These are phyloP conservation scores for Oidium heveae DNA, from an alignment of 2,329 filamentous ascomycete species.

Conservation along the genomic window DNA sequence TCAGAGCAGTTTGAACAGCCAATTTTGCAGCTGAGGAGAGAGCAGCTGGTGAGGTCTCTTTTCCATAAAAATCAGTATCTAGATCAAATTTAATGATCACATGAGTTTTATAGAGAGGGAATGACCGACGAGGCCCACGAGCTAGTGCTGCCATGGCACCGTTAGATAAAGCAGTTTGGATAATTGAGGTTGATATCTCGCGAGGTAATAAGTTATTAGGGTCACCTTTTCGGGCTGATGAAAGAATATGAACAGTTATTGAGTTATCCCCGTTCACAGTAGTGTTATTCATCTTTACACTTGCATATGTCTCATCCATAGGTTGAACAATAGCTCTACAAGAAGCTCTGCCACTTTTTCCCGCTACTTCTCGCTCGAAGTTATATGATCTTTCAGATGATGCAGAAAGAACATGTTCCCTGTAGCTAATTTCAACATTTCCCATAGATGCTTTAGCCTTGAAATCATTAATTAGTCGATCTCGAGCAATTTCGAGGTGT, in stretches of 20 bases:
- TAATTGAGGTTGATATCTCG: constrained; percentile 22
- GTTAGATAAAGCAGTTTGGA: constrained; percentile 38
- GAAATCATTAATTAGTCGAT: constrained; percentile 69
- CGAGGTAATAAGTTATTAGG: constrained; percentile 21
- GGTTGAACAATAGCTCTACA: constrained; percentile 47
- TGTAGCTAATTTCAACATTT: constrained; percentile 83
- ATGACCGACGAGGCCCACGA: constrained; percentile 56
- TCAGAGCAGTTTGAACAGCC: constrained; percentile 45
- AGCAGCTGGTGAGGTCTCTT: constrained; percentile 39
- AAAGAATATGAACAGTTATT: constrained; percentile 25
- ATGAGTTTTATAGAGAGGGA: constrained; percentile 53
- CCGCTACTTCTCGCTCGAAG: constrained; percentile 59
- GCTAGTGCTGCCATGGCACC: constrained; percentile 65
- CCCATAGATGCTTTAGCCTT: constrained; percentile 71
- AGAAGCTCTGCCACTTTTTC: constrained; percentile 52
- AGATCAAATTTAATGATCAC: constrained; percentile 47
- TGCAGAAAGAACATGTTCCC: constrained; percentile 44
- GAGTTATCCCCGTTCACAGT: constrained; percentile 45
- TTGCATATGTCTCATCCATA: constrained; percentile 19
- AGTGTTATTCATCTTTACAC: constrained; percentile 6
- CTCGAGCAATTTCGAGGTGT: constrained; percentile 77
- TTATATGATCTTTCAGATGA: constrained; percentile 31
- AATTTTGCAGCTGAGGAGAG: constrained; percentile 39
- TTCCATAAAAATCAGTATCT: constrained; percentile 34
- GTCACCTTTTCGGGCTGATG: constrained; percentile 14